Evolutionary conservation across 371 early-diverging fungal genomes (phyloP), one percentile per base, ranked within the genome.

Genomic region (Dichotomocladium elegans): DNA sequence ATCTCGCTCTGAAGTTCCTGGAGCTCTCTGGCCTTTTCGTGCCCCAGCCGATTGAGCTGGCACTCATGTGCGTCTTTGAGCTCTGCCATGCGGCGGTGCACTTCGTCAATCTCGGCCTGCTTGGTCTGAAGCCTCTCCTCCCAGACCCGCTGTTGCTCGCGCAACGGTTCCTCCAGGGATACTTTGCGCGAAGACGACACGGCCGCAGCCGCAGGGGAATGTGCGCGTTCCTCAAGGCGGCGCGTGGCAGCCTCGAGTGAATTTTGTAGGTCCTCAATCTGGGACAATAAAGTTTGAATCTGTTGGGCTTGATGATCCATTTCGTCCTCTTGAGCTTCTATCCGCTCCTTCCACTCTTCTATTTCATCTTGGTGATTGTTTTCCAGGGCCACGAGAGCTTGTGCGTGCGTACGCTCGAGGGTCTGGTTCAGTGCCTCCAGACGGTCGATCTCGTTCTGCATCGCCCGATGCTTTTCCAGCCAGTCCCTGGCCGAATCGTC

Each of bases 401-500:
- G n/a, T 4, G 48, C 47, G 44, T 69, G 61, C 2, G 22, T 21
- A 2, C 48, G 27, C n/a, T 66, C 57, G 33, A 60, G 44, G 8
- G 27, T 42, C 12, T 44, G 56, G 11, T 63, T 17, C 3, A 41
- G 22, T 8, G 62, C 64, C 25, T 66, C 64, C 22, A 74, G 27
- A 10, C 58, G 56, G 31, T 66, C 61, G 4, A 74, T 35, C 42
- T 74, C 56, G n/a, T 61, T 60, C 43, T 74, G 74, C 0, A 60
- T 47, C n/a, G 66, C 56, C 25, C 53, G 60, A 3, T 66, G 68
- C 34, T 70, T 74, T 44, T 70, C 71, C 3, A 68, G 21, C 74
- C 74, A 74, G 10, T 55, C 68, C 27, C 62, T 46, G 3, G 74
- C 71, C 1, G 68, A 66, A 50, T 74, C 74, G 34, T 74, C 74